Evolutionary conservation across 2,329 filamentous ascomycete species (phyloP).

Genomic region (Venturia aucupariae): DNA sequence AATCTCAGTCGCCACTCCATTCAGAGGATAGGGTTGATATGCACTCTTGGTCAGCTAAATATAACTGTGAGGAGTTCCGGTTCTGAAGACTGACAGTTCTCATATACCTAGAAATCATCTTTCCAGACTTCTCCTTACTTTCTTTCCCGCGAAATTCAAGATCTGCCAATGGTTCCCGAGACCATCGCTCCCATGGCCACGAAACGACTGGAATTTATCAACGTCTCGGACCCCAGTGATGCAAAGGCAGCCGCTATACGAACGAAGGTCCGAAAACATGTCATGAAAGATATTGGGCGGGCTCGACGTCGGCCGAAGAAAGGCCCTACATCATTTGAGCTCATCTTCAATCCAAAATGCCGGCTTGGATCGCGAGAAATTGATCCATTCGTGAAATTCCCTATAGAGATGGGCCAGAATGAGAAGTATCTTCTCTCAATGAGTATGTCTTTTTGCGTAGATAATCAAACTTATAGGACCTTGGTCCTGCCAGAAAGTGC

Average conservation of each 20-base stretch:
- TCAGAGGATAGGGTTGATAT: neutral
- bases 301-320: constrained; percentile 1
- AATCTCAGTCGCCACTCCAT: neutral
- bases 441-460: neutral
- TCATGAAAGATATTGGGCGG: constrained; percentile 12
- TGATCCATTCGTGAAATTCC: constrained; percentile 2
- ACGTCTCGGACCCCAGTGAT: neutral
- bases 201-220: constrained; percentile 1
- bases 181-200: neutral
- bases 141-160: neutral
- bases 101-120: neutral
- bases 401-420: neutral
- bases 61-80: neutral
- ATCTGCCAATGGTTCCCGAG: neutral
- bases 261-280: constrained; percentile 3
- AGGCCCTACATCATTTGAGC: neutral
- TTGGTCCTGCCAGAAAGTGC: neutral
- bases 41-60: neutral
- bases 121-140: neutral
- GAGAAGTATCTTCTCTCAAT: neutral
- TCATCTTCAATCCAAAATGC: neutral
- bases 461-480: neutral
- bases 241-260: constrained; percentile 5
- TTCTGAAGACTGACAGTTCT: neutral
- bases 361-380: neutral